phyloP scores from a whole-genome alignment of 306 rosid genomes.

The Arachis hypogaea region DNA sequence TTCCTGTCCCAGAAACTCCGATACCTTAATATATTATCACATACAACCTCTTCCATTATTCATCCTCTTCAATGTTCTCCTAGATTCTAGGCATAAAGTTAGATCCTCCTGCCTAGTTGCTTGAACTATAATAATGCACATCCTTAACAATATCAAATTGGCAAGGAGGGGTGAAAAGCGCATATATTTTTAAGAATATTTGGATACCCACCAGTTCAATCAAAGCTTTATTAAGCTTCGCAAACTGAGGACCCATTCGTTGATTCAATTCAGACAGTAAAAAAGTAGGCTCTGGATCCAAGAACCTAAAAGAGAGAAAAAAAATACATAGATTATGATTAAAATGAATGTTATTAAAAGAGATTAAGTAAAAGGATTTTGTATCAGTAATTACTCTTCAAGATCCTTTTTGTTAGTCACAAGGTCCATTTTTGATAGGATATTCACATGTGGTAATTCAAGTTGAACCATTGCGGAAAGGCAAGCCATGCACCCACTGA shows the following conservation, averaged over 20 bases:
- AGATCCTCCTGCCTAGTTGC: not conserved
- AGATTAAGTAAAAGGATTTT: not conserved
- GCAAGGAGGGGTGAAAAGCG: not conserved
- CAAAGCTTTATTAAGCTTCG: conserved; percentile 84
- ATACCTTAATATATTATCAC: not conserved
- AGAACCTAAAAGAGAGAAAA: conserved; percentile 52
- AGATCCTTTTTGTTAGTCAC: conserved; percentile 75
- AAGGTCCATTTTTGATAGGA: conserved; percentile 96
- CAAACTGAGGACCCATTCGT: conserved; percentile 84
- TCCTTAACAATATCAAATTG: not conserved
- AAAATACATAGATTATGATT: conserved; percentile 17
- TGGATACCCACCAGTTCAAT: conserved; percentile 67
- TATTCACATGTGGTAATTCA: conserved; percentile 90
- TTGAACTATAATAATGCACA: not conserved
- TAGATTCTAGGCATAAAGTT: not conserved
- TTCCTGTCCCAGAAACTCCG: not conserved
- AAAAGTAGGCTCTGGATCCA: conserved; percentile 75
- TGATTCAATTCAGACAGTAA: conserved; percentile 80
- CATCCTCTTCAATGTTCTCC: not conserved
- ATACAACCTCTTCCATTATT: not conserved
- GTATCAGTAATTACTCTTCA: conserved; percentile 59
- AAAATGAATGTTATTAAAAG: conserved; percentile 1
- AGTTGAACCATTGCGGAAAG: conserved; percentile 92
- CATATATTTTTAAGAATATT: not conserved
- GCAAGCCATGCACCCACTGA: conserved; percentile 90